phyloP scores from a whole-genome alignment of 768 basidiomycete genomes.

The Boletus speciosus region DNA sequence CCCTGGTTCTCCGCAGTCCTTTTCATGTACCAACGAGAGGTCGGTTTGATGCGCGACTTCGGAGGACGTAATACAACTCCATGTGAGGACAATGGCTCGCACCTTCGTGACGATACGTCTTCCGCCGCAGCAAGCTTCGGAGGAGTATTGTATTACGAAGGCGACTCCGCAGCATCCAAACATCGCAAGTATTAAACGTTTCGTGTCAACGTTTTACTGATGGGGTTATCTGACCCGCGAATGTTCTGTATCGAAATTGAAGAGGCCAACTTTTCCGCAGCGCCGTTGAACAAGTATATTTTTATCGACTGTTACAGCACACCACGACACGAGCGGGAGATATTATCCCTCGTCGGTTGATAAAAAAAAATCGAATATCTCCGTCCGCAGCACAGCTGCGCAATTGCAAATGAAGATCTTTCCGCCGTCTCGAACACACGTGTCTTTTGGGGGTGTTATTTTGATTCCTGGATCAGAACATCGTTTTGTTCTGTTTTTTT shows the following conservation, averaged over 20 bases:
- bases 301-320: background rate
- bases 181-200: background rate
- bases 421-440: background rate
- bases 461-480: background rate
- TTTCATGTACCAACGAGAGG: background rate
- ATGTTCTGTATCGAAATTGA: too few relatives aligned
- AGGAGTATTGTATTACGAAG: background rate
- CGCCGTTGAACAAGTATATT: background rate
- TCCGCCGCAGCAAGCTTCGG: background rate
- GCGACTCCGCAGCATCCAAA: background rate
- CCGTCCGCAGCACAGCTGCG: background rate
- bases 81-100: background rate
- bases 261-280: background rate
- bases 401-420: background rate
- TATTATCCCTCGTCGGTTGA: background rate
- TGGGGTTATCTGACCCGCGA: background rate
- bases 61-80: background rate
- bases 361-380: background rate
- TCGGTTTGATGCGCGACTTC: background rate
- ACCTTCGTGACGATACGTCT: background rate
- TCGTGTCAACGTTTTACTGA: background rate
- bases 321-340: background rate
- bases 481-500: too few relatives aligned
- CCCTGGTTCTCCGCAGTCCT: constrained; percentile 5
- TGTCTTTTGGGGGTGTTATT: background rate